Evolutionary conservation across 2,329 filamentous ascomycete genomes (phyloP).

Genomic region (Ophiostoma montium): DNA sequence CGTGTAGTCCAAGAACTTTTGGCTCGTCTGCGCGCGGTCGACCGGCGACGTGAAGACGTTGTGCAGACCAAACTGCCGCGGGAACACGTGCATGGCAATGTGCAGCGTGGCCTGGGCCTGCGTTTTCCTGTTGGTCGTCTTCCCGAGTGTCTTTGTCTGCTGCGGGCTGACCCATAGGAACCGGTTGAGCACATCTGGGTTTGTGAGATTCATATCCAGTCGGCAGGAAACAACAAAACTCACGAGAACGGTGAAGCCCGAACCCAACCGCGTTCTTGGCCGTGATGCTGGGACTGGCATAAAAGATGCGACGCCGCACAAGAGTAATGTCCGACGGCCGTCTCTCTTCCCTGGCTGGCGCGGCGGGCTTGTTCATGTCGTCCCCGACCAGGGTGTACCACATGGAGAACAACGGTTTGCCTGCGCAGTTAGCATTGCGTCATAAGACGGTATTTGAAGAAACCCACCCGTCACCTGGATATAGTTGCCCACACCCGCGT

Average conservation of each 20-base stretch:
- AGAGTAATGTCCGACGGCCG: slow-evolving; percentile 44
- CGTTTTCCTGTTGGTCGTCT: slow-evolving; percentile 32
- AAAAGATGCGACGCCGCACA: slow-evolving; percentile 73
- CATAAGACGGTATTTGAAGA: neutral
- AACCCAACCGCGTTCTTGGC: slow-evolving; percentile 32
- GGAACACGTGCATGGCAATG: slow-evolving; percentile 87
- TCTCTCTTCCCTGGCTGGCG: neutral
- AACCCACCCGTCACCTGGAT: slow-evolving; percentile 61
- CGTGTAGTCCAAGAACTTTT: slow-evolving; percentile 73
- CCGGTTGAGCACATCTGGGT: neutral
- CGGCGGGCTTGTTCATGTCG: neutral
- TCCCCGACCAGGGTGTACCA: neutral
- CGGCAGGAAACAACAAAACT: neutral
- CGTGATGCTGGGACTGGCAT: slow-evolving; percentile 61
- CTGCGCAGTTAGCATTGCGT: neutral
- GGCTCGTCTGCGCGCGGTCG: slow-evolving; percentile 42
- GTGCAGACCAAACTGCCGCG: slow-evolving; percentile 74
- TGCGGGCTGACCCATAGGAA: slow-evolving; percentile 5
- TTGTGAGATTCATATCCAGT: neutral
- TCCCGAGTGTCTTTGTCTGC: slow-evolving; percentile 56
- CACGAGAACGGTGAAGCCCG: neutral
- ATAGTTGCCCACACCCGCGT: slow-evolving; percentile 48
- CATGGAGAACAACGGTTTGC: neutral
- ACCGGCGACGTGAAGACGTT: slow-evolving; percentile 70
- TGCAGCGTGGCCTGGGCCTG: slow-evolving; percentile 46